A percentile compares a stretch with the other conserved stretches of the same genome.
phyloP scores from a whole-genome alignment of 1,284 basidiomycete species.

The Pseudozyma flocculosa region DNA sequence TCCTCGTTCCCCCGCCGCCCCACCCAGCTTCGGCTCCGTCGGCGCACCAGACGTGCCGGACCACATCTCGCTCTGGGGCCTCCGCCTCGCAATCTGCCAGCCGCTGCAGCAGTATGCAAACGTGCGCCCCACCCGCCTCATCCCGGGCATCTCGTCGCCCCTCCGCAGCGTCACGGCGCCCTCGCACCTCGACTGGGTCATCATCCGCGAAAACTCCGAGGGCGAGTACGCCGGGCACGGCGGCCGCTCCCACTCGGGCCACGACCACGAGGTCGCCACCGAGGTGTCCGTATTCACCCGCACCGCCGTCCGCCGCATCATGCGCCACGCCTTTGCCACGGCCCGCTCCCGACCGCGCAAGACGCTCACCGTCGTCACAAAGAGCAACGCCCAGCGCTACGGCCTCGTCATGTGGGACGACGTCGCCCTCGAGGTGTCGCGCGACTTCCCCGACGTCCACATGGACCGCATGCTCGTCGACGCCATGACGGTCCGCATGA shows the following conservation, averaged over 20 bases:
- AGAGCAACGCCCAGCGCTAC: constrained; percentile 52
- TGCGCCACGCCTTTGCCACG: constrained; percentile 65
- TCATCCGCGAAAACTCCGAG: constrained; percentile 65
- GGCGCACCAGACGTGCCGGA: too few relatives aligned
- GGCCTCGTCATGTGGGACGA: constrained; percentile 57
- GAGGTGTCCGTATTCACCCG: constrained; percentile 64
- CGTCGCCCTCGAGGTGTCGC: constrained; percentile 62
- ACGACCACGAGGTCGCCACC: constrained; percentile 57
- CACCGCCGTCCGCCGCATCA: constrained; percentile 63
- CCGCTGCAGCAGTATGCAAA: constrained; percentile 66
- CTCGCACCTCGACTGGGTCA: constrained; percentile 63
- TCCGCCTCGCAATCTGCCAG: constrained; percentile 61
- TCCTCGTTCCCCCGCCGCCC: too few relatives aligned
- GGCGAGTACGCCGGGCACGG: constrained; percentile 66
- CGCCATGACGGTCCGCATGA: constrained; percentile 62
- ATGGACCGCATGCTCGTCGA: constrained; percentile 60
- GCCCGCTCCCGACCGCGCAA: constrained; percentile 63
- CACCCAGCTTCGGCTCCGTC: too few relatives aligned
- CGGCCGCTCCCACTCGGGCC: constrained; percentile 60
- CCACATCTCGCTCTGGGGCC: constrained; percentile 66
- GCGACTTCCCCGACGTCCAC: constrained; percentile 64
- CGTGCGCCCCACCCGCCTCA: constrained; percentile 63
- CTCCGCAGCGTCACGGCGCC: constrained; percentile 58
- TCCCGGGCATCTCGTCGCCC: constrained; percentile 64
- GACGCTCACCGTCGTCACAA: constrained; percentile 63